A percentile compares a stretch with the other conserved stretches of the same genome.
Conservation (phyloP, 495 filamentous ascomycete genomes). For the Neurospora africana region DNA sequence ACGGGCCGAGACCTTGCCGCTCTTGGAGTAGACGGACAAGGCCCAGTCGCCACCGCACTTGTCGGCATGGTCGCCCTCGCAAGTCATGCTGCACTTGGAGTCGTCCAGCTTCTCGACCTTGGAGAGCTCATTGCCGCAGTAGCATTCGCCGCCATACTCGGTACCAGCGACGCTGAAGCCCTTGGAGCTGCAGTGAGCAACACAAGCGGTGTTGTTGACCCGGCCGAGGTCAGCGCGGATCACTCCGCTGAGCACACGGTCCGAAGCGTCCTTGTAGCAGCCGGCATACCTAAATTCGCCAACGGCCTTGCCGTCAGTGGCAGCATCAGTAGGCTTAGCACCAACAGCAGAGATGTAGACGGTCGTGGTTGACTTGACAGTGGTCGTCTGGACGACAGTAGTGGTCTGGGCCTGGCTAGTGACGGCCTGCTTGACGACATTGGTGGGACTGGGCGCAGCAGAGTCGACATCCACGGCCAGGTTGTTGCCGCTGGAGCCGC, state of each 20-base stretch:
- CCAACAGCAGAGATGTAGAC: slow-evolving; percentile 31
- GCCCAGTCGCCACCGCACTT: slow-evolving; percentile 37
- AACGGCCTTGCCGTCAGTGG: slow-evolving; percentile 8
- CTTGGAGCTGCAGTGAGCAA: slow-evolving; percentile 42
- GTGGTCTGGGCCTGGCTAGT: slow-evolving; percentile 10
- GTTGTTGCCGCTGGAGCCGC: slow-evolving; percentile 12
- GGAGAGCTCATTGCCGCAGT: slow-evolving; percentile 45
- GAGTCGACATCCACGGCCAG: slow-evolving; percentile 4
- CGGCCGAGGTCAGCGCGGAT: slow-evolving; percentile 30
- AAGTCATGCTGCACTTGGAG: slow-evolving; percentile 30
- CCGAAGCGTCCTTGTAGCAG: slow-evolving; percentile 22
- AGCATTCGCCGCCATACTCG: slow-evolving; percentile 57
- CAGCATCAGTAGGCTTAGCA: slow-evolving; percentile 10
- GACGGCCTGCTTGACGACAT: slow-evolving; percentile 3
- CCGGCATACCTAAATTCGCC: slow-evolving; percentile 23
- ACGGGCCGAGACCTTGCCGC: slow-evolving; percentile 7
- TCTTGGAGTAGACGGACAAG: slow-evolving; percentile 30
- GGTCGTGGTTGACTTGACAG: slow-evolving; percentile 35
- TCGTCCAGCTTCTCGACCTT: slow-evolving; percentile 31
- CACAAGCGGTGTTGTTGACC: slow-evolving; percentile 50
- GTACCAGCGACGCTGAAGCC: slow-evolving; percentile 49
- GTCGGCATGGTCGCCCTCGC: slow-evolving; percentile 32
- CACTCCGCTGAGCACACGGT: slow-evolving; percentile 30
- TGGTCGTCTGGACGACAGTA: slow-evolving; percentile 33
- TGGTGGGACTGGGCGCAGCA: not conserved